Conservation (phyloP, 495 filamentous ascomycete species). For the Achaetomiella virescens region DNA sequence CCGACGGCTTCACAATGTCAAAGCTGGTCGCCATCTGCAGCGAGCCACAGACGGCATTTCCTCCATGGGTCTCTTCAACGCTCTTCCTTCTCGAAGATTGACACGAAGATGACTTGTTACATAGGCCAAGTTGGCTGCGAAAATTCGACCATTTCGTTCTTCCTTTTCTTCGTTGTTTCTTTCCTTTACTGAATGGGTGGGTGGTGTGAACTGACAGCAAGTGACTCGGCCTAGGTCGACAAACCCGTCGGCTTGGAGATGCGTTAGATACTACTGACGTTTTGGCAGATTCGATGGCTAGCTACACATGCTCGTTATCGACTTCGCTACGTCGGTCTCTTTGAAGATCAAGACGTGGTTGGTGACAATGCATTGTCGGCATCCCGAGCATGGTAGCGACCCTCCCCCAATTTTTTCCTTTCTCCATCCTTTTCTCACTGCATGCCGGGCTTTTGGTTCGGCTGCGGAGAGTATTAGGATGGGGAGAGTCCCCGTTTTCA, state of each 20-base stretch:
- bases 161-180: constrained; percentile 3
- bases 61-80: neutral
- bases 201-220: neutral
- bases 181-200: neutral
- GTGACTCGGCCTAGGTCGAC: no score
- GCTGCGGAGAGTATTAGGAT: constrained; percentile 35
- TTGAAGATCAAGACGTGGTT: neutral
- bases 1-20: constrained; percentile 3
- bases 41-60: neutral
- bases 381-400: constrained; percentile 1
- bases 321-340: neutral
- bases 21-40: constrained; percentile 4
- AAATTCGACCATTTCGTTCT: constrained; percentile 3
- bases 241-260: no score
- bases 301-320: constrained; percentile 6
- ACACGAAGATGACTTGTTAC: neutral
- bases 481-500: no score
- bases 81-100: neutral
- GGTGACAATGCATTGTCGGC: neutral
- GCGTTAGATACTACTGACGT: constrained; percentile 1
- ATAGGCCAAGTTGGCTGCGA: constrained; percentile 17
- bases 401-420: neutral
- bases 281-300: constrained; percentile 1
- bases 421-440: constrained; percentile 41
- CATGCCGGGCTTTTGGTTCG: constrained; percentile 33